Percentiles rank a stretch among this genome's conserved stretches.
Evolutionary conservation across 2,329 filamentous ascomycete species (phyloP).

Genomic region (Trichoderma citrinoviride): DNA sequence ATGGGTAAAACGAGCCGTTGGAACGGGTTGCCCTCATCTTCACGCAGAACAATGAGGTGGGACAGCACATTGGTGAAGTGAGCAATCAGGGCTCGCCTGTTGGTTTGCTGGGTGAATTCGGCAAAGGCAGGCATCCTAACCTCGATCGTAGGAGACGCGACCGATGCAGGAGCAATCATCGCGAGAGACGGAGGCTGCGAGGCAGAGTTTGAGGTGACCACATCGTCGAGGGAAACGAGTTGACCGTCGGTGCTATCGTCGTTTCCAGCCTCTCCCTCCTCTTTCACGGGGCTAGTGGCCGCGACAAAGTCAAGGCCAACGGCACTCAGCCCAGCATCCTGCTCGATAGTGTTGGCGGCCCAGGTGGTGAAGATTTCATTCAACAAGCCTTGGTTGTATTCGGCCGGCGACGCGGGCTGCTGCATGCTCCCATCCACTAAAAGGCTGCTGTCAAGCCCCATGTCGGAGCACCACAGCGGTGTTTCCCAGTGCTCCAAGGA

Average conservation of each 20-base stretch:
- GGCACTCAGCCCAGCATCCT: not conserved
- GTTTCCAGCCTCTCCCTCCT: not conserved
- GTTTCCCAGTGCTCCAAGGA: constrained; percentile 8
- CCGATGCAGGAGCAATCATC: constrained; percentile 27
- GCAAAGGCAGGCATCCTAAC: constrained; percentile 53
- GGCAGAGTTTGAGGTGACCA: constrained; percentile 18
- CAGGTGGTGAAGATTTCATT: constrained; percentile 1
- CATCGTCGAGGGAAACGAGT: not conserved
- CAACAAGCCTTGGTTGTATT: not conserved
- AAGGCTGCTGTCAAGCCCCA: not conserved
- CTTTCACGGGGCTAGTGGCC: not conserved
- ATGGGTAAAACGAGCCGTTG: constrained; percentile 62
- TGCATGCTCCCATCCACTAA: not conserved
- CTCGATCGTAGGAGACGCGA: constrained; percentile 43
- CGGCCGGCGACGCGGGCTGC: not conserved
- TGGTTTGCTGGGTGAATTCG: constrained; percentile 55
- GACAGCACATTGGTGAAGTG: constrained; percentile 64
- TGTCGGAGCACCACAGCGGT: constrained; percentile 9
- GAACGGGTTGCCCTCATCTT: constrained; percentile 62
- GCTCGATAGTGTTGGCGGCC: not conserved
- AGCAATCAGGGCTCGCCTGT: constrained; percentile 55
- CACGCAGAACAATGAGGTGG: constrained; percentile 63
- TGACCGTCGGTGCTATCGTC: not conserved
- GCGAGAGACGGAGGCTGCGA: constrained; percentile 29
- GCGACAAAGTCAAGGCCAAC: not conserved